Percentiles rank a stretch among this genome's conserved stretches.
phyloP scores from a whole-genome alignment of 1,284 basidiomycete genomes.

The Heterobasidion irregulare region DNA sequence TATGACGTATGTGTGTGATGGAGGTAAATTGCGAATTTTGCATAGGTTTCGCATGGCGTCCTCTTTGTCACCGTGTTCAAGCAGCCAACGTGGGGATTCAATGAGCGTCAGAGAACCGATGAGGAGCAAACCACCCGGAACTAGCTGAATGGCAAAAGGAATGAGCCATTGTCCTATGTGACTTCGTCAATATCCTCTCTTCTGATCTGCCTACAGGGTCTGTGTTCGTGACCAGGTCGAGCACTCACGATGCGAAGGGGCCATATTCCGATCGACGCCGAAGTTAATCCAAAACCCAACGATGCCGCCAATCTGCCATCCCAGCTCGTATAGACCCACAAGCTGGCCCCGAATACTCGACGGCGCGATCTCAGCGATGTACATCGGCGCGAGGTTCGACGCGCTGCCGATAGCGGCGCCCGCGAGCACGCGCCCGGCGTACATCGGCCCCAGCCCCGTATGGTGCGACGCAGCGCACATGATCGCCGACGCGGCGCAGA shows the following conservation, averaged over 20 bases:
- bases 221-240: neutral
- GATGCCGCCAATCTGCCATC: neutral
- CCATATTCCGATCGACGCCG: neutral
- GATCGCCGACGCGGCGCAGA: too few relatives aligned
- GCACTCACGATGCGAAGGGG: neutral
- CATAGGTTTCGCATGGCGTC: neutral
- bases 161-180: neutral
- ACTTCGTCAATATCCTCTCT: too few relatives aligned
- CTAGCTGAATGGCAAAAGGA: neutral
- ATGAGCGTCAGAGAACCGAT: neutral
- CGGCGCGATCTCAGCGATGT: neutral
- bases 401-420: neutral
- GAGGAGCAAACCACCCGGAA: neutral
- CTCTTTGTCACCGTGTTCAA: neutral
- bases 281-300: neutral
- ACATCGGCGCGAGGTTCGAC: neutral
- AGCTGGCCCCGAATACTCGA: neutral
- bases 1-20: neutral
- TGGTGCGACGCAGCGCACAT: too few relatives aligned
- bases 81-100: neutral
- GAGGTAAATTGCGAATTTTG: neutral
- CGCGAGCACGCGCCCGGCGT: neutral
- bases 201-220: too few relatives aligned
- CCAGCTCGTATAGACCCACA: neutral
- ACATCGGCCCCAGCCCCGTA: neutral